These are phyloP conservation scores for Phytophthora crassamura DNA, from an alignment of 352 stramenopile genomes.

Conservation along the genomic window DNA sequence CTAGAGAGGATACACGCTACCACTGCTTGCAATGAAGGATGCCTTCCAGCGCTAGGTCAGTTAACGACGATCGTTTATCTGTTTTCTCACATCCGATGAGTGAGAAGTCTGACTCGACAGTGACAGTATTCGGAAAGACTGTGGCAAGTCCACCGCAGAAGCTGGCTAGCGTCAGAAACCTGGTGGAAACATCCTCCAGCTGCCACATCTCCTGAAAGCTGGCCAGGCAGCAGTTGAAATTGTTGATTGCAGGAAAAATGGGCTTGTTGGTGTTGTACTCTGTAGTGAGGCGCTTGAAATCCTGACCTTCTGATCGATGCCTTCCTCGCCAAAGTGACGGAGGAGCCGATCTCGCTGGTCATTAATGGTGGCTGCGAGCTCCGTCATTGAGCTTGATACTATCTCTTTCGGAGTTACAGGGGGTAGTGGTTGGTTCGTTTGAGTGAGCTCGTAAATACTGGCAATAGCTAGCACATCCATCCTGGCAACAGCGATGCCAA, in stretches of 20 bases:
- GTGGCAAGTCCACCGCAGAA: conserved; percentile 18
- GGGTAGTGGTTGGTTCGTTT: background rate
- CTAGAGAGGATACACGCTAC: no score
- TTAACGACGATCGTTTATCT: background rate
- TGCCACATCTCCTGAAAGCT: background rate
- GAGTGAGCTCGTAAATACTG: background rate
- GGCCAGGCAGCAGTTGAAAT: background rate
- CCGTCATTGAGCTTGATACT: background rate
- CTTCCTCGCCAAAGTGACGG: background rate
- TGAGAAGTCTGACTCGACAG: conserved; percentile 19
- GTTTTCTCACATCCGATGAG: conserved; percentile 17
- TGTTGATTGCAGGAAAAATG: background rate
- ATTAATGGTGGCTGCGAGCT: background rate
- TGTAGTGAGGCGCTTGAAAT: background rate
- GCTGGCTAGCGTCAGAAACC: conserved; percentile 4
- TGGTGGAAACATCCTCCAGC: background rate
- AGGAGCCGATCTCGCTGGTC: background rate
- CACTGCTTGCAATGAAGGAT: background rate
- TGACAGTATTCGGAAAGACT: conserved; percentile 20
- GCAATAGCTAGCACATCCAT: background rate
- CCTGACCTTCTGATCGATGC: background rate
- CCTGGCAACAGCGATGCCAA: background rate
- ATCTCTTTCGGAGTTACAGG: background rate
- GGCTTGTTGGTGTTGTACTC: background rate
- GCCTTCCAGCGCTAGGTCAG: conserved; percentile 4